A percentile compares a stretch with the other conserved stretches of the same genome.
These are phyloP conservation scores for Crithidia bombi DNA, from an alignment of 208 protist genomes.

Conservation along the genomic window DNA sequence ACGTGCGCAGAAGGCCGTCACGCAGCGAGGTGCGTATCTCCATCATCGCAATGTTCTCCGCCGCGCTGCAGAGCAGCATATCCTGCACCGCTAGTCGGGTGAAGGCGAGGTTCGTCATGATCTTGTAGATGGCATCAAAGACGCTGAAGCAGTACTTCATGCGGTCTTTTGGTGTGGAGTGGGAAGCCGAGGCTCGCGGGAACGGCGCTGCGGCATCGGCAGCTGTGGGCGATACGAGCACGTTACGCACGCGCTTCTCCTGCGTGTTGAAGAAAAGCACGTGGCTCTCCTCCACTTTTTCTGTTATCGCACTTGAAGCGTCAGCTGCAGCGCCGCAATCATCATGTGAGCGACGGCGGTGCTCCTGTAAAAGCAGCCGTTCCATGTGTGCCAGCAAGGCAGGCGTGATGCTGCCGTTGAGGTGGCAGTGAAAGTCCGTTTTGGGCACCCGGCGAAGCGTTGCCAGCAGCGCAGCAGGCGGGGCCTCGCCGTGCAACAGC, in stretches of 20 bases:
- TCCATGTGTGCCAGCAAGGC: slow-evolving; percentile 61
- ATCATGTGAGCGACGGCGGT: not conserved
- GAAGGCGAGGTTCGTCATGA: slow-evolving; percentile 76
- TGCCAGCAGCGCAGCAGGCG: slow-evolving; percentile 1
- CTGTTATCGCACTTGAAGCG: not conserved
- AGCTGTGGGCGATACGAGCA: slow-evolving; percentile 14
- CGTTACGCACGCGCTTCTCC: slow-evolving; percentile 26
- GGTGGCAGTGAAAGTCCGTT: slow-evolving; percentile 74
- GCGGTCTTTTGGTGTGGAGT: slow-evolving; percentile 32
- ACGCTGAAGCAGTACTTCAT: slow-evolving; percentile 83
- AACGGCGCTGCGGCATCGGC: not conserved
- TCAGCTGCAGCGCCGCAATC: not conserved
- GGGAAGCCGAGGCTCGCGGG: not conserved
- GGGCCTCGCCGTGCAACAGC: not conserved
- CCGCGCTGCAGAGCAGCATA: slow-evolving; percentile 65
- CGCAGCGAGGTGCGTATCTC: slow-evolving; percentile 88
- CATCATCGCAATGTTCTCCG: slow-evolving; percentile 67
- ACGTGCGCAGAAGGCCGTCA: slow-evolving; percentile 42
- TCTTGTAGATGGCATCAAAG: slow-evolving; percentile 82
- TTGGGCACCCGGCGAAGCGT: slow-evolving; percentile 53
- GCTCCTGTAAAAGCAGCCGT: slow-evolving; percentile 23
- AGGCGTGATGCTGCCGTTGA: slow-evolving; percentile 79
- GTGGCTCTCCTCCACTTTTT: not conserved
- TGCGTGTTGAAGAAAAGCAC: slow-evolving; percentile 36
- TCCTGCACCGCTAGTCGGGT: slow-evolving; percentile 85